Evolutionary conservation across 768 basidiomycete genomes (phyloP), one percentile per base, ranked within the genome.

Genomic region (Mycena latifolia): DNA sequence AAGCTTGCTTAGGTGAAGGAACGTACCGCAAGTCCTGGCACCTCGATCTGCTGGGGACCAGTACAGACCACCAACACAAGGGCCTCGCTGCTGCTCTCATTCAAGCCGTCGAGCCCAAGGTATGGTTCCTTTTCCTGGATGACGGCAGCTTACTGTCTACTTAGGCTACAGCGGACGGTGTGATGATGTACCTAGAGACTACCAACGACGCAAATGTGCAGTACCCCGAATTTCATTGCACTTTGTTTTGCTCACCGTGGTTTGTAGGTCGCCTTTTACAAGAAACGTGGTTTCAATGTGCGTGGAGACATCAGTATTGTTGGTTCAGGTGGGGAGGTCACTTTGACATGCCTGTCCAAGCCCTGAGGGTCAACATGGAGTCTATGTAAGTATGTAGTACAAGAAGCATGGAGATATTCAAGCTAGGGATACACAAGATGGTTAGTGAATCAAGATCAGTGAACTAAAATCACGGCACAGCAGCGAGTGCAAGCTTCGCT

Each of bases 11-110:
- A 1, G 69, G 69, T 18, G 28, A 61, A 61, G 66, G 45, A 52
- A 62, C 56, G 6, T 55, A 43, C 18, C 2, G 47, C 17, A 54
- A 65, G 24, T 61, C 62, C 20, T 70, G 69, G 69, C 66, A 67
- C 9, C 46, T 67, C 6, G 50, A 64, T 6, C 31, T 67, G 17
- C 66, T 70, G n/a, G 69, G 57, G 5, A 67, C 66, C 11, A 58
- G 41, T 27, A 66, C 66, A 6, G 45, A 64, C 18, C 28, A 70
- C 29, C 69, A 67, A 33, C 57, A 46, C 25, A 67, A 63, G 20
- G 69, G 69, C 5, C 58, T 70, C 12, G 46, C 69, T 15, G 46
- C 50, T 29, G 60, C 62, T 43, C 66, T 70, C 27, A 64, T 67
- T n/a, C 53, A 57, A 22, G 65, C 55, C 27, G 45, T 67, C 1